Evolutionary conservation across 1,139 yeast species (phyloP).

Genomic region (Candida sp.): DNA sequence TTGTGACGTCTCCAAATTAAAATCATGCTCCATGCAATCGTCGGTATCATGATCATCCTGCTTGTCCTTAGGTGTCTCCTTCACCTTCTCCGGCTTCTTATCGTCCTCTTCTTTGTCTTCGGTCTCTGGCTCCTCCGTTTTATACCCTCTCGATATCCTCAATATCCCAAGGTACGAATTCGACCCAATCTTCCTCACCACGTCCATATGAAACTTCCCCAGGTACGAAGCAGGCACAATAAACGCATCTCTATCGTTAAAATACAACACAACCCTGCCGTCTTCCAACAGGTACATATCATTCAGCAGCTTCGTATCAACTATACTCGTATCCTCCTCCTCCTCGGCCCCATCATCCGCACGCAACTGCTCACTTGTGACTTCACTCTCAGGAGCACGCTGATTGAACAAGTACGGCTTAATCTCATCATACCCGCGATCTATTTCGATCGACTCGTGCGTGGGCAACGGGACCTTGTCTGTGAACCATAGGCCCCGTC

Average conservation of each 20-base stretch:
- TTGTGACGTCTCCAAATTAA: slow-evolving; percentile 37
- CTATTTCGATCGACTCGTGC: slow-evolving; percentile 59
- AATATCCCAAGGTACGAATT: slow-evolving; percentile 30
- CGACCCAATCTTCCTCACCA: slow-evolving; percentile 41
- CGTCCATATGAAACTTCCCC: slow-evolving; percentile 38
- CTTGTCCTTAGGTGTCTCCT: slow-evolving; percentile 4
- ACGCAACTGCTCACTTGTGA: neutral
- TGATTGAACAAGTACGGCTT: slow-evolving; percentile 33
- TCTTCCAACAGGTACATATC: slow-evolving; percentile 36
- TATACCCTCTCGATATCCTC: slow-evolving; percentile 28
- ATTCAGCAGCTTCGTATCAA: slow-evolving; percentile 22
- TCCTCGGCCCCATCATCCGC: neutral
- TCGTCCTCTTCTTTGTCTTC: slow-evolving; percentile 14
- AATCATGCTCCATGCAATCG: slow-evolving; percentile 56
- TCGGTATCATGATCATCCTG: slow-evolving; percentile 27
- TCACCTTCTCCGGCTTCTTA: neutral
- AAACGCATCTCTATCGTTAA: slow-evolving; percentile 38
- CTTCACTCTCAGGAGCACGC: slow-evolving; percentile 4
- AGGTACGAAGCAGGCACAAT: slow-evolving; percentile 39
- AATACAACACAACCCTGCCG: slow-evolving; percentile 35
- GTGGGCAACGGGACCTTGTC: slow-evolving; percentile 64
- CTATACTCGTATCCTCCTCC: slow-evolving; percentile 8
- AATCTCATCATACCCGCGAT: slow-evolving; percentile 48
- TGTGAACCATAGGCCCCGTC: slow-evolving; percentile 87
- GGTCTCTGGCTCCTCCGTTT: slow-evolving; percentile 29